A percentile compares a stretch with the other conserved stretches of the same genome.
Evolutionary conservation across 1,284 basidiomycete genomes (phyloP).

Genomic region (Rhizoctonia solani): DNA sequence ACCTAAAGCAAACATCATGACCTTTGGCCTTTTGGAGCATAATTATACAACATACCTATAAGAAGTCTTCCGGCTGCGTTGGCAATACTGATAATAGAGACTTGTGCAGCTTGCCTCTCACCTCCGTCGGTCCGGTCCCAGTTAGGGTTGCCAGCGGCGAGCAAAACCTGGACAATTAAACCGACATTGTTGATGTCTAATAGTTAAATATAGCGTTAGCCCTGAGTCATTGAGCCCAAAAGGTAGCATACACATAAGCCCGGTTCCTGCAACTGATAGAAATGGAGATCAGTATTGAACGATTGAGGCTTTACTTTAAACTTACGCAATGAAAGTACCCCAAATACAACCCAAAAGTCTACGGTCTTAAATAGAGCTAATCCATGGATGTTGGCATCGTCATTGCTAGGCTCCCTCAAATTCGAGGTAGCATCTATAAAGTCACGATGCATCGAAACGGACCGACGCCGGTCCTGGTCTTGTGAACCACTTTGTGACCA

Average conservation of each 20-base stretch:
- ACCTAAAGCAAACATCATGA: slow-evolving; percentile 48
- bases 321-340: slow-evolving; percentile 67
- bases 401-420: neutral
- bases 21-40: neutral
- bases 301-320: neutral
- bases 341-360: slow-evolving; percentile 79
- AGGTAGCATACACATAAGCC: slow-evolving; percentile 74
- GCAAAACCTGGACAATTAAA: slow-evolving; percentile 86
- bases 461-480: slow-evolving; percentile 10
- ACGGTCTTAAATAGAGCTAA: slow-evolving; percentile 51
- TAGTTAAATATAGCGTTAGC: neutral
- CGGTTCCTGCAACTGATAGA: slow-evolving; percentile 77
- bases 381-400: slow-evolving; percentile 53
- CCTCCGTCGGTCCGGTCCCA: slow-evolving; percentile 71
- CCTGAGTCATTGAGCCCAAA: neutral
- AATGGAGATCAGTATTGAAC: slow-evolving; percentile 13
- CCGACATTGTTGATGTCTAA: slow-evolving; percentile 93
- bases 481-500: neutral
- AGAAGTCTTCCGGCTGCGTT: slow-evolving; percentile 82
- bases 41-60: slow-evolving; percentile 57
- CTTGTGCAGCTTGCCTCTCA: slow-evolving; percentile 82
- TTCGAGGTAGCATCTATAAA: slow-evolving; percentile 7
- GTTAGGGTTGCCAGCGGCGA: slow-evolving; percentile 62
- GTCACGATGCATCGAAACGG: slow-evolving; percentile 17
- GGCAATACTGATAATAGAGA: slow-evolving; percentile 81